Base-by-base conservation (phyloP, 2,329 filamentous ascomycete genomes). In the Cryphonectria carpinicola region DNA sequence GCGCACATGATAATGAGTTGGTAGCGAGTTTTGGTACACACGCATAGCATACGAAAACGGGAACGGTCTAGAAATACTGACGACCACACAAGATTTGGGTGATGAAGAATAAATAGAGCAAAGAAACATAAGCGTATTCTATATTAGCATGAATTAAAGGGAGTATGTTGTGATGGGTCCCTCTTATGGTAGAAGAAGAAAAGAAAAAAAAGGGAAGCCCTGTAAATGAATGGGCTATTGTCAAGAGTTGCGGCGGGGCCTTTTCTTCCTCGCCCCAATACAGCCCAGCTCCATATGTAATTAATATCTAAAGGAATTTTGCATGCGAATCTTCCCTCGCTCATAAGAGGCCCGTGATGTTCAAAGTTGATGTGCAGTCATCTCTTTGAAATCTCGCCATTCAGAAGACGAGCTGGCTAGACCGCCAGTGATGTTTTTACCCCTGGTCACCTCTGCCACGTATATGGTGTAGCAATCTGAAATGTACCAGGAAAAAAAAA, bases 281-380 rank as follows among this genome's bases (percentile, higher is more conserved):
- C 41, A 17, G 41, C 41, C 41, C 41, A 43, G 14, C 1, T 17
- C 13, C 41, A 43, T 43, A 5, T 43, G 4, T 39, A 19, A 17
- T 17, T 43, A 43, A 3, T 17, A 43, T 17, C 19, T 17, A 6
- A 0, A 43, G 41, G 4, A 17, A 6, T 17, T 17, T 17, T 17
- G 14, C 41, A 5, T 43, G 14, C 41, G 19, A 17, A 0, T 14
- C 3, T 17, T 17, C 1, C 0, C 2, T 1, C 4, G 41, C 3
- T 43, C 41, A 43, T 7, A 49, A 8, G 7, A 49, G 46, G 22
- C 22, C 7, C 22, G 22, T n/a, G 2, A 49, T 8, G 46, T 19
- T n/a, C n/a, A n/a, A 49, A 49, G n/a, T n/a, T 11, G n/a, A n/a
- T 6, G 19, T 49, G 19, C 22, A n/a, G 46, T 49, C 19, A n/a